phyloP scores from a whole-genome alignment of 257 asterid genomes.

The Galeopsis tetrahit region DNA sequence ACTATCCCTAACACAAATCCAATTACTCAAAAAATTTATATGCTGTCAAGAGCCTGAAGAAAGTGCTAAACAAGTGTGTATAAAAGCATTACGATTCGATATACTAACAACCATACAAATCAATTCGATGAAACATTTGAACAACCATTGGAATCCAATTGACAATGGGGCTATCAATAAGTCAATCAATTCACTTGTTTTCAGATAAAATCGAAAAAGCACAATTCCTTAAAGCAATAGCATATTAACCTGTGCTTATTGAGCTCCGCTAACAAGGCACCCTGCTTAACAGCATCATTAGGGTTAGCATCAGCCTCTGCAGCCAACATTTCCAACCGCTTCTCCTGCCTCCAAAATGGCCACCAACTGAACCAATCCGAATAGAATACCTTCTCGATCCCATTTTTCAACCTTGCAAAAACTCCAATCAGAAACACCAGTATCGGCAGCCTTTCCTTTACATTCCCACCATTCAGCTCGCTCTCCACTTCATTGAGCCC shows the following conservation, averaged over 20 bases:
- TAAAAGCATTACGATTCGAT: conserved; percentile 6
- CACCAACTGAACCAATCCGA: conserved; percentile 83
- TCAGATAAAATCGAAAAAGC: neutral
- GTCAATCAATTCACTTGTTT: neutral
- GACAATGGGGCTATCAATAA: conserved; percentile 2
- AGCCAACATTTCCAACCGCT: conserved; percentile 69
- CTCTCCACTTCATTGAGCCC: conserved; percentile 40
- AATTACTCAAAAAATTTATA: neutral
- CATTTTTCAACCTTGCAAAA: conserved; percentile 52
- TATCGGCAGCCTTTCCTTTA: conserved; percentile 56
- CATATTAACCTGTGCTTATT: conserved; percentile 73
- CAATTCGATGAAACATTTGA: conserved; percentile 19
- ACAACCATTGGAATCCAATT: conserved; percentile 7
- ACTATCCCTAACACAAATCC: conserved; percentile 7
- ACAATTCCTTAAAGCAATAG: conserved; percentile 4
- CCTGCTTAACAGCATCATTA: conserved; percentile 70
- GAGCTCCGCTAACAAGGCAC: conserved; percentile 77
- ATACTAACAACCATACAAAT: conserved; percentile 2
- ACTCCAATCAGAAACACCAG: conserved; percentile 69
- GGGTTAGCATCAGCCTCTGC: conserved; percentile 91
- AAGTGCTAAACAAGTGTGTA: neutral
- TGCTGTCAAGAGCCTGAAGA: conserved; percentile 1
- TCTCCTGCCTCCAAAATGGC: conserved; percentile 87
- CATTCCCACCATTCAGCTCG: conserved; percentile 44
- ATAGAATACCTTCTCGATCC: conserved; percentile 54